A percentile compares a stretch with the other conserved stretches of the same genome.
Conservation (phyloP, 2,329 filamentous ascomycete species). For the Fusarium vanettenii region DNA sequence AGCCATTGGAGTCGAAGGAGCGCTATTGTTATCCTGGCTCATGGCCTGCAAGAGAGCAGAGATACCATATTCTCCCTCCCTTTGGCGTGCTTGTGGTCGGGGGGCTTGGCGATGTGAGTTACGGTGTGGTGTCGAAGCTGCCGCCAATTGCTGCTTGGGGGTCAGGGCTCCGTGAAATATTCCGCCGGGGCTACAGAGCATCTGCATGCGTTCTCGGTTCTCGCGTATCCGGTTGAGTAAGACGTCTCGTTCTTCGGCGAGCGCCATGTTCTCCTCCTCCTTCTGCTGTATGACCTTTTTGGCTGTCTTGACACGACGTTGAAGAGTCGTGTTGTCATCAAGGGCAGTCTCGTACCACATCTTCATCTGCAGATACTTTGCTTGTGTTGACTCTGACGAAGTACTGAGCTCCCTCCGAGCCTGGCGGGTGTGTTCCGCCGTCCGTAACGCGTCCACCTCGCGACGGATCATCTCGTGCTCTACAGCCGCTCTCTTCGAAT, state of each 20-base stretch:
- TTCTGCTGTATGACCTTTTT: conserved; percentile 84
- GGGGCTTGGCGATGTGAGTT: conserved; percentile 65
- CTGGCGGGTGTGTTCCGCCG: conserved; percentile 76
- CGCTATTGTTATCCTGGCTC: conserved; percentile 77
- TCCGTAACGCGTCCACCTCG: conserved; percentile 86
- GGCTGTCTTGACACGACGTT: conserved; percentile 75
- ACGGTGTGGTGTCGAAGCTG: conserved; percentile 57
- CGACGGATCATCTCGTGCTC: conserved; percentile 92
- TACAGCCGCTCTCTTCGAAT: conserved; percentile 86
- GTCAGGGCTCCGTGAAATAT: conserved; percentile 73
- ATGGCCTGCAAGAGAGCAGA: conserved; percentile 85
- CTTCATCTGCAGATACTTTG: conserved; percentile 72
- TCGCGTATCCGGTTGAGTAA: conserved; percentile 87
- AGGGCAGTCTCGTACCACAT: conserved; percentile 73
- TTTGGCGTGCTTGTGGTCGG: conserved; percentile 55
- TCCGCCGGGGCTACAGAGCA: conserved; percentile 79
- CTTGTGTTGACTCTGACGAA: conserved; percentile 64
- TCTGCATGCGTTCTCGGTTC: conserved; percentile 87
- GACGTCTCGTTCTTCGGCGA: conserved; percentile 81
- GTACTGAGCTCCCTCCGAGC: conserved; percentile 65
- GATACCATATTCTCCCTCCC: conserved; percentile 72
- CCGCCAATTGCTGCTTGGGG: conserved; percentile 59
- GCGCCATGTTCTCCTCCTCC: conserved; percentile 75
- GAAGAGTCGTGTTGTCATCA: conserved; percentile 72
- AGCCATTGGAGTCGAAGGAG: conserved; percentile 75